Conservation (phyloP, 352 stramenopile species). For the Halophytophthora batemanensis region DNA sequence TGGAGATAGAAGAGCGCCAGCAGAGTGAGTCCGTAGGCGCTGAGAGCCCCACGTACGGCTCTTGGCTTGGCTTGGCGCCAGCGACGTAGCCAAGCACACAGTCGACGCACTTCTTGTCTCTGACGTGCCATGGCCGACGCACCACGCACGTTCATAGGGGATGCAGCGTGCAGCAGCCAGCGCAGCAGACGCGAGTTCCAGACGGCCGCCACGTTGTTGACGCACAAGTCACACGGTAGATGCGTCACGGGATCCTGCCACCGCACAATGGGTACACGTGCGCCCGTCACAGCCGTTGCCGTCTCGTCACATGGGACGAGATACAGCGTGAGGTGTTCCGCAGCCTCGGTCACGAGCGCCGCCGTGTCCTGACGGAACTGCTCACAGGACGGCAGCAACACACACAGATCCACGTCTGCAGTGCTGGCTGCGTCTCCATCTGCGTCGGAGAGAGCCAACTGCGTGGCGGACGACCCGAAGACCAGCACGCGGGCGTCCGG, state of each 20-base stretch:
- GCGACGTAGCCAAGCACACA: slow-evolving; percentile 56
- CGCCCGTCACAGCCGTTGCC: slow-evolving; percentile 27
- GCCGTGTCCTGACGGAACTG: slow-evolving; percentile 51
- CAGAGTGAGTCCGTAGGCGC: slow-evolving; percentile 68
- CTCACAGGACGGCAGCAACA: slow-evolving; percentile 50
- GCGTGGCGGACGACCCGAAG: slow-evolving; percentile 69
- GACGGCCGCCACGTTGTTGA: slow-evolving; percentile 80
- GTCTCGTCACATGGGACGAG: slow-evolving; percentile 14
- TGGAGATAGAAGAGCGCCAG: slow-evolving; percentile 75
- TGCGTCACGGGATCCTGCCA: slow-evolving; percentile 36
- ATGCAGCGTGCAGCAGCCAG: slow-evolving; percentile 24
- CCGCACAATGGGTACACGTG: slow-evolving; percentile 72
- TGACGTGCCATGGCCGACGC: background rate
- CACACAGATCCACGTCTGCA: slow-evolving; percentile 71
- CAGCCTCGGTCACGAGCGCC: slow-evolving; percentile 49
- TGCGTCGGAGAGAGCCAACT: slow-evolving; percentile 20
- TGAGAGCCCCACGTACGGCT: slow-evolving; percentile 37
- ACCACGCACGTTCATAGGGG: background rate
- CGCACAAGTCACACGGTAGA: slow-evolving; percentile 64
- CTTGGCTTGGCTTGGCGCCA: slow-evolving; percentile 40
- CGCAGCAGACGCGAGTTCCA: slow-evolving; percentile 75
- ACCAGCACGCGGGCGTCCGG: slow-evolving; percentile 56
- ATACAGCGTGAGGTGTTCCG: slow-evolving; percentile 70
- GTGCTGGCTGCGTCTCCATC: background rate
- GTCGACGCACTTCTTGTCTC: slow-evolving; percentile 14